Evolutionary conservation across 768 basidiomycete genomes (phyloP).

Genomic region (Amylocystis lapponica): DNA sequence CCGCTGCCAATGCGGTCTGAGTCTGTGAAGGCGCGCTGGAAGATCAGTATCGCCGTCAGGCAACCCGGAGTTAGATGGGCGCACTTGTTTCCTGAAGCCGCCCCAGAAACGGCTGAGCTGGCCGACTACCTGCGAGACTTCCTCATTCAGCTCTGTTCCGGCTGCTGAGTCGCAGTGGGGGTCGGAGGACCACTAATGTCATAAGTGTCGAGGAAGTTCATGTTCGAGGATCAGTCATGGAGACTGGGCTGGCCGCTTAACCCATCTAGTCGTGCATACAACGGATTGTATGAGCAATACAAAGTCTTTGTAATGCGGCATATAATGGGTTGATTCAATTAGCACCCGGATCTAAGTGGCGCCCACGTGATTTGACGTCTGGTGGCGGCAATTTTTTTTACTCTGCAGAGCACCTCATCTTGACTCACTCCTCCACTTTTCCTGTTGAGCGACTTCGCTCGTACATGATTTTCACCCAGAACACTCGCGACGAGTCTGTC

Average conservation of each 20-base stretch:
- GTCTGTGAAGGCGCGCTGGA: constrained; percentile 39
- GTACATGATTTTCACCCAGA: constrained; percentile 81
- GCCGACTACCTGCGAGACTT: constrained; percentile 86
- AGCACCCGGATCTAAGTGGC: too few species aligned
- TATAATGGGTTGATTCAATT: too few species aligned
- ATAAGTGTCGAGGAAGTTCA: constrained; percentile 75
- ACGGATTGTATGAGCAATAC: too few species aligned
- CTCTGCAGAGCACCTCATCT: too few species aligned
- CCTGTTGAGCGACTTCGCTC: constrained; percentile 26
- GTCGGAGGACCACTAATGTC: constrained; percentile 48
- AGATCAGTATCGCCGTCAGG: background rate
- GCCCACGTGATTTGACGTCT: too few species aligned
- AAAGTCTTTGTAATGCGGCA: background rate
- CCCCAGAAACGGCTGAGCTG: constrained; percentile 87
- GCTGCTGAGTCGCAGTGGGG: constrained; percentile 37
- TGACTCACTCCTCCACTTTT: background rate
- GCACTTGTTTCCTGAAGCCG: constrained; percentile 82
- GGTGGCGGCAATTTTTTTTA: too few species aligned
- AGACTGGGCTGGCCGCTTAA: too few species aligned
- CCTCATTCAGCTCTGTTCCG: constrained; percentile 70
- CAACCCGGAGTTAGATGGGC: constrained; percentile 13
- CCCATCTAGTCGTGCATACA: too few species aligned
- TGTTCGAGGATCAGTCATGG: too few species aligned
- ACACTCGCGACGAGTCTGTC: constrained; percentile 84
- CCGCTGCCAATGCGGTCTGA: constrained; percentile 59